Conservation (phyloP, 495 filamentous ascomycete species). For the Hyphodiscus hymeniophilus region DNA sequence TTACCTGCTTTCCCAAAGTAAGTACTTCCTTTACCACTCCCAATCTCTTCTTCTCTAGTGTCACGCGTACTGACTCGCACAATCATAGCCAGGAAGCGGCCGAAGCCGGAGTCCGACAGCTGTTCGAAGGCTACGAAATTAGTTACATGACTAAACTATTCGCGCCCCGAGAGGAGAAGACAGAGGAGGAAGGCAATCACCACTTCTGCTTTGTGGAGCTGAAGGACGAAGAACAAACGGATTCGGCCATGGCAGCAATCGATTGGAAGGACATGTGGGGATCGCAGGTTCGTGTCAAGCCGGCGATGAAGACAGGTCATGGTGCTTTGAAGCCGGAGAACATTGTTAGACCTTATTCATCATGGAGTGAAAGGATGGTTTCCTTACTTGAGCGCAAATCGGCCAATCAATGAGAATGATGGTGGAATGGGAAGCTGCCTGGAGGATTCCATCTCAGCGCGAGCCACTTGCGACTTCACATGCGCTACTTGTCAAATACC, state of each 20-base stretch:
- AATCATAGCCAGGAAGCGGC: slow-evolving; percentile 35
- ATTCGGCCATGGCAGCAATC: slow-evolving; percentile 29
- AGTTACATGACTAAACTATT: slow-evolving; percentile 51
- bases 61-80: no score
- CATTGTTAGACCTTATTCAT: no score
- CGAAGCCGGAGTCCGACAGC: slow-evolving; percentile 41
- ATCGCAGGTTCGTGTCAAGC: slow-evolving; percentile 13
- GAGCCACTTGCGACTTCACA: no score
- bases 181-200: slow-evolving; percentile 46
- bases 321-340: no score
- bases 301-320: slow-evolving; percentile 28
- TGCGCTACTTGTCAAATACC: no score
- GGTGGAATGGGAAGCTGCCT: no score
- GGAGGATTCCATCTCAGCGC: no score
- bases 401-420: no score
- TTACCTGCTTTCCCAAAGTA: slow-evolving; percentile 46
- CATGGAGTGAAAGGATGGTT: no score
- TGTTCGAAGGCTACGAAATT: slow-evolving; percentile 50
- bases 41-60: no score
- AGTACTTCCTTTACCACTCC: no score
- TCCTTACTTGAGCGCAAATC: no score
- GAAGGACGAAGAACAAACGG: slow-evolving; percentile 43
- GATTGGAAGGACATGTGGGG: slow-evolving; percentile 24
- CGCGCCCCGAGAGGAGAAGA: slow-evolving; percentile 44
- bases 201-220: slow-evolving; percentile 66